Evolutionary conservation across 2,329 filamentous ascomycete species (phyloP), one percentile per base, ranked within the genome.

Genomic region (Talaromyces sp.): DNA sequence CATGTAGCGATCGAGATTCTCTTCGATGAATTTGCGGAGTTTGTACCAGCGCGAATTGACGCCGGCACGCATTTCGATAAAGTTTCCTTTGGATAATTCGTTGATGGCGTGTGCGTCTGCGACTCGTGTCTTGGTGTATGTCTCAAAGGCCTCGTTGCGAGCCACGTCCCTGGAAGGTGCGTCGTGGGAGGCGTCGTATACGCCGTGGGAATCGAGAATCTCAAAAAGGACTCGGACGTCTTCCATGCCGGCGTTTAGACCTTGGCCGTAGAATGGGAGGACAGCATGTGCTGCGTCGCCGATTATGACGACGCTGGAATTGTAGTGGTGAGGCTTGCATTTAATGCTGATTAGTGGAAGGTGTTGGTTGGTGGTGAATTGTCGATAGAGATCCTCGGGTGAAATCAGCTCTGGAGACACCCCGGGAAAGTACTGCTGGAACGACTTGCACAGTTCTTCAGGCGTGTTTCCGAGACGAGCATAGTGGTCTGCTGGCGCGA

Each of bases 201-300:
- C 77, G 1, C 83, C 80, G 69, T 93, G 83, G 70, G 86, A 85
- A 78, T 97, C 93, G 1, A 98, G 83, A 51, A 90, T 84, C 0
- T 89, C 87, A 78, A 97, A 99, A 0, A 99, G 85, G 5, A 96
- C 88, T 7, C 91, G 88, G 13, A 99, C 93, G 72, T 97, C 94
- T 80, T 99, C 95, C 49, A 99, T 86, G 0, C 95, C 95, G 0
- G 95, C 91, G 74, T 99, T 99, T 89, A 99, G 96, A 43, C 95
- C 95, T 77, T 99, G 95, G 0, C 95, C 95, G 77, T 98, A 99
- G 78, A 99, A 99, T 0, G 95, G 95, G 0, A 99, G 93, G 89
- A 99, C 97, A 65, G 96, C 95, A 76, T 99, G 95, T 0, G 95
- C 93, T 7, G 95, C 93, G 75, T 99, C 95, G 66, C 95, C 95